Percentiles rank a stretch among this genome's conserved stretches.
These are phyloP conservation scores for Rhododendron williamsianum DNA, from an alignment of 148 eudicot genomes.

Conservation along the genomic window DNA sequence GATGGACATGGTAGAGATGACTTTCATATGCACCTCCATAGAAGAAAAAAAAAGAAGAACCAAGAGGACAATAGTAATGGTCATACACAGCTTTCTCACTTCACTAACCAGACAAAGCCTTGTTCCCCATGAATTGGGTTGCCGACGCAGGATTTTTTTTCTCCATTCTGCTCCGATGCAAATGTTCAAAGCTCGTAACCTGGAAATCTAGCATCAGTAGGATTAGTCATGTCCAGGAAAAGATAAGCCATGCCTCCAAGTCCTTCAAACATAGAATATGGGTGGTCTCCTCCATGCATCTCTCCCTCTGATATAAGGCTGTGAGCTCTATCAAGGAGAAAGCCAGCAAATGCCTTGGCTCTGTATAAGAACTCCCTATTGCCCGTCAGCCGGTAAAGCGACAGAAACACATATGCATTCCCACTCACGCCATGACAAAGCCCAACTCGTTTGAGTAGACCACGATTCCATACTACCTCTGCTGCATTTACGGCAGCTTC, in stretches of 20 bases:
- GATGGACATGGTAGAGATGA: background rate
- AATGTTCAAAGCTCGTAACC: constrained; percentile 44
- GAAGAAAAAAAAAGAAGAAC: background rate
- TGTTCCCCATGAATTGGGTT: background rate
- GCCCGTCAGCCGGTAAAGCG: constrained; percentile 49
- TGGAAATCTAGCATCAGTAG: constrained; percentile 52
- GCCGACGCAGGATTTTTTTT: background rate
- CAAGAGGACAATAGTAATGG: background rate
- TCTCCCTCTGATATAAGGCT: constrained; percentile 42
- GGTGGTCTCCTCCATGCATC: constrained; percentile 58
- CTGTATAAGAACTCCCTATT: constrained; percentile 38
- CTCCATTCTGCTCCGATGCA: background rate
- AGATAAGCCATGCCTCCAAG: constrained; percentile 63
- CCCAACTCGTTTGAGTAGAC: constrained; percentile 57
- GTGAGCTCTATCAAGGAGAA: constrained; percentile 45
- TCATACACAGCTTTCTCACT: background rate
- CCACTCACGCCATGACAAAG: constrained; percentile 73
- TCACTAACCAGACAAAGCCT: background rate
- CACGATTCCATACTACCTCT: constrained; percentile 62
- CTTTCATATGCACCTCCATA: background rate
- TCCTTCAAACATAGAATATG: constrained; percentile 71
- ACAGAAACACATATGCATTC: constrained; percentile 51
- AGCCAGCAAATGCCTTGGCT: constrained; percentile 65
- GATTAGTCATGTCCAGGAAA: constrained; percentile 57
- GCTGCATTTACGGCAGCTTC: constrained; percentile 56